Evolutionary conservation across 164 flowering plant genomes (phyloP), one percentile per base, ranked within the genome.

Genomic region (Cinnamomum chago): DNA sequence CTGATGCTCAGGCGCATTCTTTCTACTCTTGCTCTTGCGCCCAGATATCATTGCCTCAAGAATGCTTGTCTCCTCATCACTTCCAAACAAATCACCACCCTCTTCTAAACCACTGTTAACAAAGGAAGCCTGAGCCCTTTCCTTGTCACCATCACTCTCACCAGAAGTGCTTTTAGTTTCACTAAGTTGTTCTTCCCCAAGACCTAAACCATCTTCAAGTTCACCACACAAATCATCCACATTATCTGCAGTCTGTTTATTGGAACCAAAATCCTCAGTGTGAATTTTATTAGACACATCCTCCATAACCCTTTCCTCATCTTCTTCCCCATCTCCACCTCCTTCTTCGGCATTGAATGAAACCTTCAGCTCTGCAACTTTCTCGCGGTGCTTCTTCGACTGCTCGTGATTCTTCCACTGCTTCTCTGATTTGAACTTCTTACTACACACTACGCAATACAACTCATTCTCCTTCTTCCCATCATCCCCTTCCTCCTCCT

Each of bases 331-430:
- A 72, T 70, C 40, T 3, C 51, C 75, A 30, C 68, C 80, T 24
- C 71, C 83, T 15, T 71, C 75, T 68, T 76, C 80, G 4, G 10
- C 55, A 0, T 52, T 65, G 72, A 84, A 81, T 3, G 88, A 76
- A 62, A 82, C 85, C 81, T 83, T 86, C 76, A 93, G 79, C 82
- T 89, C 90, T 0, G 91, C 90, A 73, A 91, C 92, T 81, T 86
- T 93, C 80, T 93, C 96, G 73, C 85, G 82, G 67, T 95, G 99
- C 88, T 95, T 95, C 88, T 92, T 93, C 0, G 99, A 95, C 87
- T 92, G 92, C 82, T 95, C 98, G 13, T 95, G 99, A 83, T 95
- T 95, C 84, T 86, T 89, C 99, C 99, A 95, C 76, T 95, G 99
- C 84, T 95, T 95, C 70, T 95, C 98, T 51, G 93, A 89, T 83